A percentile compares a stretch with the other conserved stretches of the same genome.
phyloP scores from a whole-genome alignment of 768 basidiomycete genomes.

The Tylopilus sp. region DNA sequence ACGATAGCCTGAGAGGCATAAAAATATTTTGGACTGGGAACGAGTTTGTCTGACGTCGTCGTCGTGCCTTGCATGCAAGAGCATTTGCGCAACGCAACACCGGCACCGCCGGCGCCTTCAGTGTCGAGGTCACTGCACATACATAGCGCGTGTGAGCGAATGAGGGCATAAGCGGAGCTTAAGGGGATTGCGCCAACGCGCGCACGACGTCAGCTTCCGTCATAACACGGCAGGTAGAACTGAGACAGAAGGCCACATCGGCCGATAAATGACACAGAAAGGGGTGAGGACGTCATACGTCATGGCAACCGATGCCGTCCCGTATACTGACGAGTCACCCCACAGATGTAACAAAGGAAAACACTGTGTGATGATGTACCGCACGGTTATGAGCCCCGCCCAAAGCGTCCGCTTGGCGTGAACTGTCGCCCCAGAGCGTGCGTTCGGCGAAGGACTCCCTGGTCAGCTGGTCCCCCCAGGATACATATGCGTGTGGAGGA shows the following conservation, averaged over 20 bases:
- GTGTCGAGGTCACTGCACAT: background rate
- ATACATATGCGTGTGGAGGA: background rate
- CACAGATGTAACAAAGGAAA: background rate
- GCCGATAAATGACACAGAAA: slow-evolving; percentile 3
- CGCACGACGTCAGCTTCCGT: background rate
- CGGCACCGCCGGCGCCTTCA: background rate
- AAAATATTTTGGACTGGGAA: background rate
- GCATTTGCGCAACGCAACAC: background rate
- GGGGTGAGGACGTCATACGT: background rate
- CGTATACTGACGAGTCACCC: background rate
- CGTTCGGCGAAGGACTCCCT: background rate
- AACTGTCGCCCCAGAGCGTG: background rate
- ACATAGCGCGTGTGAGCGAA: background rate
- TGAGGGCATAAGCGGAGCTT: background rate
- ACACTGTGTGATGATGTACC: background rate
- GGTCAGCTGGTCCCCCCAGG: background rate
- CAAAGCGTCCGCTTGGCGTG: background rate
- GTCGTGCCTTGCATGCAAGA: background rate
- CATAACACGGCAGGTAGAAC: background rate
- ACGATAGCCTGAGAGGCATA: background rate
- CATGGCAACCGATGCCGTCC: background rate
- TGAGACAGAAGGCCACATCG: background rate
- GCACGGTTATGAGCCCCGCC: background rate
- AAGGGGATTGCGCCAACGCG: background rate
- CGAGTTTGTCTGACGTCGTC: background rate